These are phyloP conservation scores for Neofusicoccum laricinum DNA, from an alignment of 2,329 filamentous ascomycete species.

Conservation along the genomic window DNA sequence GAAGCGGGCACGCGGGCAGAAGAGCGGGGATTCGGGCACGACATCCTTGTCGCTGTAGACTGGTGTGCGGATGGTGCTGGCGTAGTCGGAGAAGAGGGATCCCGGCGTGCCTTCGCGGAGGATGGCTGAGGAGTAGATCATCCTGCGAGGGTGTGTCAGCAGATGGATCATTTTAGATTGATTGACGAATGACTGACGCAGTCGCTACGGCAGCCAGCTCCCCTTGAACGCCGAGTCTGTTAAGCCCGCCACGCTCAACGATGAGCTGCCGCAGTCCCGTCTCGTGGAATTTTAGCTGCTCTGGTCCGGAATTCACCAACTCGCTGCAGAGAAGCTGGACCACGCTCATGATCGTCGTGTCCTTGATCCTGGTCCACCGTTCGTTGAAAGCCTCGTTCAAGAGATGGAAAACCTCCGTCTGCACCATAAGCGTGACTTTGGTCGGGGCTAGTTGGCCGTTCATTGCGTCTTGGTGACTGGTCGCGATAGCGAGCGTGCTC, in stretches of 20 bases:
- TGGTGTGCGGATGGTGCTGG: neutral
- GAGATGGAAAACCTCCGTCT: conserved; percentile 35
- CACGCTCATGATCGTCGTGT: conserved; percentile 35
- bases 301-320: conserved; percentile 29
- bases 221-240: conserved; percentile 29
- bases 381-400: conserved; percentile 28
- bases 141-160: neutral
- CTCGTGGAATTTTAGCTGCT: conserved; percentile 27
- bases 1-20: conserved; percentile 27
- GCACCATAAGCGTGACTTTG: conserved; percentile 26
- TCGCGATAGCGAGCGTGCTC: conserved; percentile 35
- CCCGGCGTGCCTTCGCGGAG: conserved; percentile 29
- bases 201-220: conserved; percentile 28
- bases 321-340: conserved; percentile 35
- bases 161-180: neutral
- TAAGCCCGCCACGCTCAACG: conserved; percentile 31
- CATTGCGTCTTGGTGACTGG: conserved; percentile 33
- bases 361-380: conserved; percentile 24
- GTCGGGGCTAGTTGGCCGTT: conserved; percentile 27
- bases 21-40: conserved; percentile 37
- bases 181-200: neutral
- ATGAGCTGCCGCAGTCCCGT: conserved; percentile 31
- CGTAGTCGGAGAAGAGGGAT: conserved; percentile 28
- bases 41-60: neutral
- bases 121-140: conserved; percentile 30